Base-by-base conservation (phyloP, 1,284 basidiomycete genomes). In the Schizophyllum commune region DNA sequence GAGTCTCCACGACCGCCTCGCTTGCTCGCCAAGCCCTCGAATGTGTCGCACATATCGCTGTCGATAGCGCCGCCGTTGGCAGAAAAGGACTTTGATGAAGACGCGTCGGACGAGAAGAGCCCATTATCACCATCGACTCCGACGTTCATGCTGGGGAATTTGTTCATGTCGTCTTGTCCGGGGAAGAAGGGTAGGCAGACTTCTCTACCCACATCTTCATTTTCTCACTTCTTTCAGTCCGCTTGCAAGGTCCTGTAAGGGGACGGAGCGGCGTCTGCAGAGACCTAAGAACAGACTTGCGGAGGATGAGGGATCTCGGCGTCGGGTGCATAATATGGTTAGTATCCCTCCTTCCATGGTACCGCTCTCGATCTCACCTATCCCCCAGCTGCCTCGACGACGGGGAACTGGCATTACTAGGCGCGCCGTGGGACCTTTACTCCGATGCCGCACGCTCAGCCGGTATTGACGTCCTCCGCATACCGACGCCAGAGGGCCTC, bases 401-500 rank as follows among this genome's bases (percentile, higher is more conserved):
- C 71, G 78, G 80, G n/a, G 96, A 98, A 73, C 81, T 98, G 11
- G 79, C 81, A 39, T 89, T 90, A 62, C 81, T 97, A 15, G 96
- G 96, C 32, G 86, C 87, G 0, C 86, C 92, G 0, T 97, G 92
- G 92, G 67, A 75, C 4, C 85, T 90, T 61, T 98, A 98, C 71
- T 77, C 82, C 57, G 72, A 74, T 5, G 78, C 82, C 47, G 91
- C 92, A 0, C 75, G 80, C 55, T 75, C 77, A 20, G 76, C 89
- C 21, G 89, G 90, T 1, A 75, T 98, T 51, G 90, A 94, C 66
- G 80, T 98, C 58, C 80, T 96, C 19, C 78, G 83, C 13, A 76
- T 96, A 56, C 96, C 96, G 1, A 92, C 89, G 65, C 93, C 94
- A 3, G 96, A 99, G 74, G 96, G 96, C 20, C 85, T 96, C 32